Base-by-base conservation (phyloP, 2,329 filamentous ascomycete genomes). In the Myriosclerotinia scirpicola region DNA sequence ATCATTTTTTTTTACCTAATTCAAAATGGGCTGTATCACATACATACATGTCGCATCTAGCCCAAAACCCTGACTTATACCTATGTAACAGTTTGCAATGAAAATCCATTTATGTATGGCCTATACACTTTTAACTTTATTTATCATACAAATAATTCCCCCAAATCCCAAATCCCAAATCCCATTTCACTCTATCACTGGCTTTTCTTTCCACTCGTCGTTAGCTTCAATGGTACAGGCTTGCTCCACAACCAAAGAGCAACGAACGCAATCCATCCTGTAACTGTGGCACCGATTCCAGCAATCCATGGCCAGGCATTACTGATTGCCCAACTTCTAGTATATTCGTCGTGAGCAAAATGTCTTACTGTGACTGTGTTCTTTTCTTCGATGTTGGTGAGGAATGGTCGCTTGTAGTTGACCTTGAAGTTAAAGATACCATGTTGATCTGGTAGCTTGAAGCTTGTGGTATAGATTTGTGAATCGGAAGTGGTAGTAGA, bases 391-490 rank as follows among this genome's bases (percentile, higher is more conserved):
- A 99, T 78, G 77, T 88, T 90, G 75, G 88, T 95, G 73, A 96
- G 80, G 83, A 97, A 96, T 1, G 94, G 93, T 8, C 95, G 88
- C 83, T 96, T 96, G 85, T 98, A 97, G 84, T 97, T 96, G 79
- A 98, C 85, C 77, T 89, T 87, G 85, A 99, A 98, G 81, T 96
- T 96, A 85, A 98, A 99, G 80, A 99, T 97, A 77, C 95, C 95
- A 81, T 99, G 95, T 80, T 99, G 95, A 78, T 99, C 95, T 5
- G 95, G 95, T 5, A 94, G 85, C 70, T 84, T 90, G 80, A 99
- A 97, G 34, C 86, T 84, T 55, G 86, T 84, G 70, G 85, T 84
- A 82, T 89, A 99, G 69, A 90, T 84, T 60, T 91, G 89, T 70
- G 88, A 87, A 73, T 91, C 88, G 65, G 83, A 79, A 1, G 87